These are phyloP conservation scores for Aspergillus calidoustus DNA, from an alignment of 2,329 filamentous ascomycete species.

Conservation along the genomic window DNA sequence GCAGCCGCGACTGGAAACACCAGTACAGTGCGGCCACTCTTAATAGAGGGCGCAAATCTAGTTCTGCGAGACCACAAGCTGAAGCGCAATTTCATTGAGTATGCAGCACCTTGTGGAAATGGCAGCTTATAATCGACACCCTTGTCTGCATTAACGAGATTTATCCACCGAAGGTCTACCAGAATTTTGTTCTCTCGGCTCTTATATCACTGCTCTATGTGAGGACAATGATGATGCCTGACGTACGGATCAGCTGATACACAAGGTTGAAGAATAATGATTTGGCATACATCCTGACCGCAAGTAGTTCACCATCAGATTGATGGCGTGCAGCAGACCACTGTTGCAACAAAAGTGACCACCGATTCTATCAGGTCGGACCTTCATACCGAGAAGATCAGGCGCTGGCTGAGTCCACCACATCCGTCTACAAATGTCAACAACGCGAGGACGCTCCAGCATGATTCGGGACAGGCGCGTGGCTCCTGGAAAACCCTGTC, in stretches of 20 bases:
- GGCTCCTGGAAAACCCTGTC: no score
- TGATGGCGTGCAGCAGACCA: no score
- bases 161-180: neutral
- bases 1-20: neutral
- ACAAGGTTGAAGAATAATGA: no score
- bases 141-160: neutral
- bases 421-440: no score
- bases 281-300: no score
- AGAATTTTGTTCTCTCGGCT: neutral
- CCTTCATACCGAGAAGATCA: no score
- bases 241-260: neutral
- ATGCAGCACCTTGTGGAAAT: neutral
- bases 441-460: no score
- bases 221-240: neutral
- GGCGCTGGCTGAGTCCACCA: no score
- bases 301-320: no score
- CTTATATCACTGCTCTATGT: neutral
- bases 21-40: neutral
- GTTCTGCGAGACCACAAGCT: neutral
- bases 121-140: neutral
- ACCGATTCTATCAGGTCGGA: no score
- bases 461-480: no score
- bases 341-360: no score
- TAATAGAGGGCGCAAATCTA: neutral
- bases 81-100: neutral